A percentile compares a stretch with the other conserved stretches of the same genome.
Evolutionary conservation across 805 yeast species (phyloP).

Genomic region (Saccharomyces cerevisiae): DNA sequence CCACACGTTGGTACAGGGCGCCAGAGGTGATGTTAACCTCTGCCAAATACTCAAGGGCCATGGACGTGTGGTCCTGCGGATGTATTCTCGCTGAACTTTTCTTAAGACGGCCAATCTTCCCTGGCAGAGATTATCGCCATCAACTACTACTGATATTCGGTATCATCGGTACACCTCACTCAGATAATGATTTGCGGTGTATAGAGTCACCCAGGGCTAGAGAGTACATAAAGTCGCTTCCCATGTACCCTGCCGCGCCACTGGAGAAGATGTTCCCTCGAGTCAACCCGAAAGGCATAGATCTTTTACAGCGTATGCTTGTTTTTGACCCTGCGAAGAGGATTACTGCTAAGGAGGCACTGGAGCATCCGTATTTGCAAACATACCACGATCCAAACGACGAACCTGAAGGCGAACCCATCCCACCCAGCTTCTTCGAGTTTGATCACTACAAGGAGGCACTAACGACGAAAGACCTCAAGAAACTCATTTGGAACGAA

Average conservation of each 20-base stretch:
- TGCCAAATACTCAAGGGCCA: slow-evolving; percentile 87
- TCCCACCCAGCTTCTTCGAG: slow-evolving; percentile 80
- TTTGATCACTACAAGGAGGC: slow-evolving; percentile 81
- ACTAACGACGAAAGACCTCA: slow-evolving; percentile 65
- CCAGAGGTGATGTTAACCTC: slow-evolving; percentile 96
- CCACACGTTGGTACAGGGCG: slow-evolving; percentile 96
- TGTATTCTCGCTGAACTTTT: slow-evolving; percentile 90
- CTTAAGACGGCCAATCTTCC: slow-evolving; percentile 79
- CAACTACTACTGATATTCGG: slow-evolving; percentile 81
- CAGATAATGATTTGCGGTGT: slow-evolving; percentile 63
- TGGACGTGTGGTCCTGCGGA: slow-evolving; percentile 95
- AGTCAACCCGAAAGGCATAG: slow-evolving; percentile 61
- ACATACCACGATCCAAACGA: slow-evolving; percentile 93
- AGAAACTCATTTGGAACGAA: slow-evolving; percentile 70
- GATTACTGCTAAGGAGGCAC: slow-evolving; percentile 76
- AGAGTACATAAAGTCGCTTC: slow-evolving; percentile 76
- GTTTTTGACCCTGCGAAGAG: slow-evolving; percentile 78
- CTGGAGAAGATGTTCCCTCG: slow-evolving; percentile 33
- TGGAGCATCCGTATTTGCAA: slow-evolving; percentile 74
- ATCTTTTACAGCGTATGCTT: slow-evolving; percentile 57
- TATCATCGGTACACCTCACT: slow-evolving; percentile 73
- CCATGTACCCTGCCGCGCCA: slow-evolving; percentile 39
- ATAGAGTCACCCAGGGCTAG: slow-evolving; percentile 78
- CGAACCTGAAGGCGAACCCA: slow-evolving; percentile 78
- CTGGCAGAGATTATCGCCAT: slow-evolving; percentile 90